Base-by-base conservation (phyloP, 345 rosid species). In the Toxicodendron radicans region DNA sequence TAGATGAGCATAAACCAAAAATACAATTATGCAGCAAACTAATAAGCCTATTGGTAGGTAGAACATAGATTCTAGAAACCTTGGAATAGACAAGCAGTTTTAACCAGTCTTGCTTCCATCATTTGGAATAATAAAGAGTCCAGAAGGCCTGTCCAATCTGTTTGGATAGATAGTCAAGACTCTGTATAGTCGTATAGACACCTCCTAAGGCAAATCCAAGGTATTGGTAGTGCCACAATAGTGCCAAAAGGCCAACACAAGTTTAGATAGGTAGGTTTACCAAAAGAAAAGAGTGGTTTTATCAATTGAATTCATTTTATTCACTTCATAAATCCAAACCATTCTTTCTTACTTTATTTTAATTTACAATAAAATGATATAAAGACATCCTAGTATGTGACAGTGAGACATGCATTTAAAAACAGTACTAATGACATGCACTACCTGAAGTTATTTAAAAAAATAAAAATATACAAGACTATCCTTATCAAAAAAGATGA, bases 151-250 rank as follows among this genome's bases (percentile, higher is more conserved):
- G 53, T 13, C 72, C 68, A 16, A 43, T 38, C 72, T 23, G 16
- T 71, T 54, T 51, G 59, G 66, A 52, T 17, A 16, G 48, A 38
- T 5, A 21, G 21, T 52, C 48, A 76, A 67, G 65, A 68, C 58
- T 35, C 30, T 20, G 21, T 9, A 52, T 17, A 13, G 45, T 51
- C 59, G 45, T 18, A 17, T 18, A 52, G 57, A 3, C 33, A 10
- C 21, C 59, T 17, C 21, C 27, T n/a, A 10, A 27, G 59, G 45
- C 7, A 1, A 38, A 69, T 49, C 18, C n/a, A 23, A 43, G 23
- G 33, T 14, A 41, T 57, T 27, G 58, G 62, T 59, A 70, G 21
- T 21, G 58, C 1, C 30, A 3, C 1, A 45, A 70, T 52, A 20
- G n/a, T 58, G 52, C 27, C 52, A 53, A 10, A 43, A 58, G 27